phyloP scores from a whole-genome alignment of 768 basidiomycete genomes.

The Boletus pseudopeckii region DNA sequence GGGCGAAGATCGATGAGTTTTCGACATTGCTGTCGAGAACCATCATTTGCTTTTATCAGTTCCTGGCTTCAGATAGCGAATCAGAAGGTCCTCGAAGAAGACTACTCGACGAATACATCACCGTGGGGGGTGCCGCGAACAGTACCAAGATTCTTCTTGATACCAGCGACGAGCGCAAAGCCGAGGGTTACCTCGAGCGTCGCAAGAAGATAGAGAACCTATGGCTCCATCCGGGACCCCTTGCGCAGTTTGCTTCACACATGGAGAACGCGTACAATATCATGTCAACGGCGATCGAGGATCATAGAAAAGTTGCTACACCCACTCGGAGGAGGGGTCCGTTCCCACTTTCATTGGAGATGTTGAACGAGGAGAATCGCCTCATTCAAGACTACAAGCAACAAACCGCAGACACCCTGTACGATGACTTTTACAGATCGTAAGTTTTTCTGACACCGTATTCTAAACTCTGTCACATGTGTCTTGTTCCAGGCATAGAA shows the following conservation, averaged over 20 bases:
- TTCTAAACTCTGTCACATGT: background rate
- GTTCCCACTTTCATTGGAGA: slow-evolving; percentile 23
- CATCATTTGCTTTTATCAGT: slow-evolving; percentile 27
- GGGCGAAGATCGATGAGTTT: slow-evolving; percentile 22
- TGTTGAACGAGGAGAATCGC: slow-evolving; percentile 22
- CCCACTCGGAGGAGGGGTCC: slow-evolving; percentile 11
- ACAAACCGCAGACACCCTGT: slow-evolving; percentile 12
- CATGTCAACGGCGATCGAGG: slow-evolving; percentile 23
- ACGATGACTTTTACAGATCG: slow-evolving; percentile 21
- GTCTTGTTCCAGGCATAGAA: slow-evolving; percentile 11
- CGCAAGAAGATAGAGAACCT: slow-evolving; percentile 18
- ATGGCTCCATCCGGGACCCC: slow-evolving; percentile 14
- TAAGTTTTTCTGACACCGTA: background rate
- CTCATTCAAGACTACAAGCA: slow-evolving; percentile 22
- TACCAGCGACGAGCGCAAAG: slow-evolving; percentile 20
- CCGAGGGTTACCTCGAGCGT: slow-evolving; percentile 20
- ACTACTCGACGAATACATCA: slow-evolving; percentile 28
- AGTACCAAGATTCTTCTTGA: slow-evolving; percentile 25
- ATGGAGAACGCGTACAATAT: slow-evolving; percentile 17
- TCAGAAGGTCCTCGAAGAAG: slow-evolving; percentile 20
- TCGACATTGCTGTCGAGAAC: slow-evolving; percentile 19
- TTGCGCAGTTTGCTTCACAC: slow-evolving; percentile 19
- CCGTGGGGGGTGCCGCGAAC: slow-evolving; percentile 25
- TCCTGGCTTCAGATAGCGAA: slow-evolving; percentile 25
- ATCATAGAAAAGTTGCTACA: slow-evolving; percentile 14